These are phyloP conservation scores for Boletus sp. DNA, from an alignment of 1,284 basidiomycete genomes.

Conservation along the genomic window DNA sequence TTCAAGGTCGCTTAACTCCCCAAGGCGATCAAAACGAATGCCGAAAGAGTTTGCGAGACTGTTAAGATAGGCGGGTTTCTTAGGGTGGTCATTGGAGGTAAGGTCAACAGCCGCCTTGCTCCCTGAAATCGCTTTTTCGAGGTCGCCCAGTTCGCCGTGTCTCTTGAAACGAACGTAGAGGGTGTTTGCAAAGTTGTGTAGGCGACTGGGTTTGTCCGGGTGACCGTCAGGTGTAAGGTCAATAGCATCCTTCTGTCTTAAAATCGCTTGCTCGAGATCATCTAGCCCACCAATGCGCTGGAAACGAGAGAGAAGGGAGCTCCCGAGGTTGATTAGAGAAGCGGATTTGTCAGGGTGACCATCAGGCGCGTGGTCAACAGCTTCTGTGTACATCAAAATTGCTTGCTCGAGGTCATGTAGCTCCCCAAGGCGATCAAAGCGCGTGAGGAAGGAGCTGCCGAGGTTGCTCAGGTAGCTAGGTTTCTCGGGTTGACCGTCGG, in stretches of 20 bases:
- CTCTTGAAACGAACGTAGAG: background rate
- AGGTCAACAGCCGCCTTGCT: background rate
- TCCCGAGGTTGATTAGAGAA: background rate
- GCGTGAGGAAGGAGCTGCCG: background rate
- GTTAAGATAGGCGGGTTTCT: background rate
- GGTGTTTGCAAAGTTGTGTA: background rate
- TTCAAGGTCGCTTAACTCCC: background rate
- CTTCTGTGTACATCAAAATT: background rate
- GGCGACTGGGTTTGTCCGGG: background rate
- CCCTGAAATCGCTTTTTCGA: background rate
- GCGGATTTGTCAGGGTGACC: background rate
- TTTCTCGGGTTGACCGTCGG: background rate
- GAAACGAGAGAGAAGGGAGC: background rate
- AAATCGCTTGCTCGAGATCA: background rate
- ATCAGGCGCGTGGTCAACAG: background rate
- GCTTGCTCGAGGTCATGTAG: slow-evolving; percentile 4
- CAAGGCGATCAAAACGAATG: background rate
- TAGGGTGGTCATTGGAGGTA: background rate
- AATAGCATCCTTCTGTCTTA: background rate
- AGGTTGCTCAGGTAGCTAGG: background rate
- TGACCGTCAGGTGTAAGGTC: background rate
- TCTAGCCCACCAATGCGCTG: background rate
- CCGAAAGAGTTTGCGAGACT: background rate
- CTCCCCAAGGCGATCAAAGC: background rate
- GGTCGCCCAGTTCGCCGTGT: background rate